Conservation (phyloP, 73 alveolate species). For the Paramecium bursaria region DNA sequence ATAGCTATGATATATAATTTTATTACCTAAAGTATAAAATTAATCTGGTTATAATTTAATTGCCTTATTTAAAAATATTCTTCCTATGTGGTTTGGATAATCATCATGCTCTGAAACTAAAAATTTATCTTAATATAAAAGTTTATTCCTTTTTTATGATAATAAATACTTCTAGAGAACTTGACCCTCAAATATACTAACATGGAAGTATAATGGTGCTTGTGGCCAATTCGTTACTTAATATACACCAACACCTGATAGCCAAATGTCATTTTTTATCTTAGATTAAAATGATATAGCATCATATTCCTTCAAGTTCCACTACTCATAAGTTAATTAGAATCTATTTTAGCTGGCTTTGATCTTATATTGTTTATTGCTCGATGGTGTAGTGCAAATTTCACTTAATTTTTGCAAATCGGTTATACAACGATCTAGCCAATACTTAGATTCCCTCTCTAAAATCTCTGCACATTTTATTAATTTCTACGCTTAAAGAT, state of each 20-base stretch:
- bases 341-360: slow-evolving; percentile 28
- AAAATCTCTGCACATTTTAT: slow-evolving; percentile 35
- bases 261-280: slow-evolving; percentile 50
- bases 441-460: slow-evolving; percentile 45
- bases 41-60: slow-evolving; percentile 31
- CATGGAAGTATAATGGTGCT: not conserved
- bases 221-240: slow-evolving; percentile 47
- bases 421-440: slow-evolving; percentile 39
- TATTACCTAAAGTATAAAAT: slow-evolving; percentile 12
- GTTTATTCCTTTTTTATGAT: not conserved
- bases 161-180: not conserved
- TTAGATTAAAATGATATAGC: slow-evolving; percentile 51
- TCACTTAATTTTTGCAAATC: slow-evolving; percentile 33
- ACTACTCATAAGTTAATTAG: slow-evolving; percentile 33
- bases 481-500: slow-evolving; percentile 6
- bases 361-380: slow-evolving; percentile 17
- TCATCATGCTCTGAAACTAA: slow-evolving; percentile 1
- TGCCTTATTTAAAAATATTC: slow-evolving; percentile 41
- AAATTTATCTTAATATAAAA: slow-evolving; percentile 19
- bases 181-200: slow-evolving; percentile 16
- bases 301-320: slow-evolving; percentile 50
- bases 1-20: not conserved
- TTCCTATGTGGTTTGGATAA: slow-evolving; percentile 19
- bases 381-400: slow-evolving; percentile 1
- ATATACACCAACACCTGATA: slow-evolving; percentile 57